Base-by-base conservation (phyloP, 306 rosid genomes). In the Cyamopsis tetragonoloba region DNA sequence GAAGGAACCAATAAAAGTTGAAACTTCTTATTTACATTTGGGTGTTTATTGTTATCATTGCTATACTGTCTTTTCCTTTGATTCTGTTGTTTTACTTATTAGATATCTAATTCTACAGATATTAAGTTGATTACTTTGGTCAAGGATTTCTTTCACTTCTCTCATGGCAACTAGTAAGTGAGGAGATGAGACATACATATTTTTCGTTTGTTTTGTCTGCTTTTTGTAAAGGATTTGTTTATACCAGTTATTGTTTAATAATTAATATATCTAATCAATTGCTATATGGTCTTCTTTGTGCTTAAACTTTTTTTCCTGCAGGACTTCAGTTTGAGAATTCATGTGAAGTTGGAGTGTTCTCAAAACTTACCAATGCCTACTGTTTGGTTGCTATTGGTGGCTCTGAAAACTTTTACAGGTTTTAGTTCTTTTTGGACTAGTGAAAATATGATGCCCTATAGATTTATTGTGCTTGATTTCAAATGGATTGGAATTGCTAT, bases 361-460 rank as follows among this genome's bases (percentile, higher is more conserved):
- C 96, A n/a, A 92, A 85, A 82, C 87, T 92, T 72, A 89, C 95
- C 27, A 92, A 89, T 68, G 90, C 92, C 4, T 92, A 87, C 67
- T 92, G 98, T 64, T 77, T 89, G 85, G 90, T 87, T 67, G 85
- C 92, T 10, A 89, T 82, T 41, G 98, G 98, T n/a, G 96, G 91
- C 55, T 92, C 98, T 5, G 95, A 87, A 70, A 87, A 59, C 70
- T 92, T 89, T 69, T 91, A 80, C 77, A 89, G 91, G 92, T 86
- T 62, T 12, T 44, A 31, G 6, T 62, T 37, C 46, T 8, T 38
- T 71, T 27, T 37, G 11, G 23, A 18, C 31, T 39, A 7, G 5
- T 38, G 44, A 41, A 50, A 47, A 12, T 42, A 24, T 2, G 3
- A 22, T 22, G 1, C 17, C 32, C 2, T 15, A 10, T 58, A 7